Percentiles rank a stretch among this genome's conserved stretches.
Evolutionary conservation across 2,329 filamentous ascomycete genomes (phyloP).

Genomic region (Epichloe uncinata): DNA sequence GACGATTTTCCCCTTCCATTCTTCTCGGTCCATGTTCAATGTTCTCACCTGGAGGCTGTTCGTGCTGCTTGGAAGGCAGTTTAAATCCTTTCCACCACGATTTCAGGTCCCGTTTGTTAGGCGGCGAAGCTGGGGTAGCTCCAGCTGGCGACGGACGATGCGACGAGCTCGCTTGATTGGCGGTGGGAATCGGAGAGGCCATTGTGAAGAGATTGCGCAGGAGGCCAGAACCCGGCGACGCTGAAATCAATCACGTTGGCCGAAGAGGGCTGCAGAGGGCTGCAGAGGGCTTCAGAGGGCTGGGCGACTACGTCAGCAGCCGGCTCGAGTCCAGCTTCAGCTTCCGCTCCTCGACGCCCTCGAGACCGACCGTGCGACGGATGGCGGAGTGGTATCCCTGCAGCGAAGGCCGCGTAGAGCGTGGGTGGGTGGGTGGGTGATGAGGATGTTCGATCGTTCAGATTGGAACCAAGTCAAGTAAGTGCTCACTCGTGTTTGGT

Average conservation of each 20-base stretch:
- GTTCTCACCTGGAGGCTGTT: slow-evolving; percentile 35
- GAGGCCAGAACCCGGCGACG: not conserved
- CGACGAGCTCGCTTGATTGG: slow-evolving; percentile 19
- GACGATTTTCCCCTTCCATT: too few species aligned
- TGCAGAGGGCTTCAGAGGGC: not conserved
- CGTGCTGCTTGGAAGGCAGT: slow-evolving; percentile 45
- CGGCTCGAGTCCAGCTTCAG: slow-evolving; percentile 1
- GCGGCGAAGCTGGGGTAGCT: slow-evolving; percentile 49
- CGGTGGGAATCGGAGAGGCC: slow-evolving; percentile 23
- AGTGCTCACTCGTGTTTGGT: not conserved
- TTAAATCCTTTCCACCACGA: slow-evolving; percentile 98
- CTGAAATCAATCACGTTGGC: not conserved
- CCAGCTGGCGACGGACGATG: slow-evolving; percentile 13
- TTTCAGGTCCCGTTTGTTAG: slow-evolving; percentile 74
- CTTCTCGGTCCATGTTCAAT: not conserved
- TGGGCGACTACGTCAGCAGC: slow-evolving; percentile 1
- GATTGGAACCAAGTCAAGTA: too few species aligned
- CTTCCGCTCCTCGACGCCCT: slow-evolving; percentile 1
- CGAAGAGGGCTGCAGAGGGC: not conserved
- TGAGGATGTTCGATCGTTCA: too few species aligned
- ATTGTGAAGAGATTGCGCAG: slow-evolving; percentile 13
- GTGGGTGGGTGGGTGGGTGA: not conserved
- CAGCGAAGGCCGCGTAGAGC: not conserved
- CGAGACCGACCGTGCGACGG: not conserved
- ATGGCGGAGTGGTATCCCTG: not conserved